Percentiles rank a stretch among this genome's conserved stretches.
These are phyloP conservation scores for Naganishia vishniacii DNA, from an alignment of 768 basidiomycete genomes.

Conservation along the genomic window DNA sequence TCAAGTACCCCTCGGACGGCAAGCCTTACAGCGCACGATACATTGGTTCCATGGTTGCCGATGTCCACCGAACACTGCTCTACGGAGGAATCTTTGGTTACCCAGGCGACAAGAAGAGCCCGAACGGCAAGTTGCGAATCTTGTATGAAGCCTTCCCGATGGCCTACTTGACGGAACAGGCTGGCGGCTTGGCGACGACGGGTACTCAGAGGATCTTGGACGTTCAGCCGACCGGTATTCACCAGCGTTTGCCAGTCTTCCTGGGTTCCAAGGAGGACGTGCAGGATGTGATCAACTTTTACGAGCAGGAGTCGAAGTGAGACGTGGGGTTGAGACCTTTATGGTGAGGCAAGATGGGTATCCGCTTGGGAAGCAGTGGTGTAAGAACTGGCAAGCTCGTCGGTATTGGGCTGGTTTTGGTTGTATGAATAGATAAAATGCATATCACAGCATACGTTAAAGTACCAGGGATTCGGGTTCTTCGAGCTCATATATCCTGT, in stretches of 20 bases:
- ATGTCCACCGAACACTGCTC: slow-evolving; percentile 64
- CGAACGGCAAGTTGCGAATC: slow-evolving; percentile 75
- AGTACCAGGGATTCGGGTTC: background rate
- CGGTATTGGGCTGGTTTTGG: background rate
- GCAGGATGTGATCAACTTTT: slow-evolving; percentile 79
- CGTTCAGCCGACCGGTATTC: slow-evolving; percentile 76
- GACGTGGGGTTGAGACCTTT: background rate
- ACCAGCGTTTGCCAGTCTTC: slow-evolving; percentile 89
- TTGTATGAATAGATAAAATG: slow-evolving; percentile 3
- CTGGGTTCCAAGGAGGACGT: slow-evolving; percentile 92
- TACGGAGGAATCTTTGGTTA: slow-evolving; percentile 99
- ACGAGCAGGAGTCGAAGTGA: slow-evolving; percentile 50
- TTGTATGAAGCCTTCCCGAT: slow-evolving; percentile 98
- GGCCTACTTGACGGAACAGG: slow-evolving; percentile 90
- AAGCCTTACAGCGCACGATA: slow-evolving; percentile 57
- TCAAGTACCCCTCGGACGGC: slow-evolving; percentile 47
- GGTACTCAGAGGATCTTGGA: slow-evolving; percentile 91
- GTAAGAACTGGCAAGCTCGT: no score
- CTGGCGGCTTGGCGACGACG: slow-evolving; percentile 93
- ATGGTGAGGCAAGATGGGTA: no score
- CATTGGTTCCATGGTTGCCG: slow-evolving; percentile 98
- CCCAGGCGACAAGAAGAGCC: slow-evolving; percentile 90
- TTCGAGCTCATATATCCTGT: background rate
- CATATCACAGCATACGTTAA: background rate
- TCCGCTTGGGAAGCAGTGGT: no score